A percentile compares a stretch with the other conserved stretches of the same genome.
phyloP scores from a whole-genome alignment of 129 eudicot species.

The Lonicera japonica region DNA sequence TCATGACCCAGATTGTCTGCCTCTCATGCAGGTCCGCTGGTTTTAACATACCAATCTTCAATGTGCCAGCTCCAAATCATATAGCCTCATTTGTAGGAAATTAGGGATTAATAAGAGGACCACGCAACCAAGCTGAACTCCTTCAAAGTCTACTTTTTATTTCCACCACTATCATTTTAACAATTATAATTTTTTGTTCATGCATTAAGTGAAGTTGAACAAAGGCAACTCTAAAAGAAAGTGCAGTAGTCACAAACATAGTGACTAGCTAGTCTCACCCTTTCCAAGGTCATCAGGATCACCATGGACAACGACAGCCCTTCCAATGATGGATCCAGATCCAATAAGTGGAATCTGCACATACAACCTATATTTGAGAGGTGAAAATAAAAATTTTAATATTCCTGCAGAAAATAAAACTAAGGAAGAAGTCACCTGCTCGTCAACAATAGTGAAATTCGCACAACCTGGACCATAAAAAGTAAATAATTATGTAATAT shows the following conservation, averaged over 20 bases:
- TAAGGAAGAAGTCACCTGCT: conserved; percentile 45
- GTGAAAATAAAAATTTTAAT: conserved; percentile 3
- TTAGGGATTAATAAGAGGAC: neutral
- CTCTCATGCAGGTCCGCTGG: too few species aligned
- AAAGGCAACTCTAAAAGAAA: neutral
- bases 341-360: conserved; percentile 82
- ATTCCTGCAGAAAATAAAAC: conserved; percentile 2
- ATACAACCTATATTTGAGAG: conserved; percentile 9
- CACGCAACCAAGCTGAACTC: neutral
- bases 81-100: too few species aligned
- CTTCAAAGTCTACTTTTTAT: too few species aligned
- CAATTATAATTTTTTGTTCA: too few species aligned
- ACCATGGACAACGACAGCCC: conserved; percentile 98
- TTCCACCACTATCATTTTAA: too few species aligned
- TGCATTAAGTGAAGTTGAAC: neutral
- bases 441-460: conserved; percentile 66
- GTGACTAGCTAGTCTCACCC: conserved; percentile 53
- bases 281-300: conserved; percentile 98
- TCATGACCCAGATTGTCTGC: too few species aligned
- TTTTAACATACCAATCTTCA: too few species aligned
- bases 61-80: too few species aligned
- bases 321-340: conserved; percentile 75
- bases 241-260: neutral
- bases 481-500: conserved; percentile 7
- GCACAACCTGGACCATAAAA: conserved; percentile 53